Percentiles rank a stretch among this genome's conserved stretches.
Evolutionary conservation across 441 rosid genomes (phyloP).

Genomic region (Raphanus hybrid): DNA sequence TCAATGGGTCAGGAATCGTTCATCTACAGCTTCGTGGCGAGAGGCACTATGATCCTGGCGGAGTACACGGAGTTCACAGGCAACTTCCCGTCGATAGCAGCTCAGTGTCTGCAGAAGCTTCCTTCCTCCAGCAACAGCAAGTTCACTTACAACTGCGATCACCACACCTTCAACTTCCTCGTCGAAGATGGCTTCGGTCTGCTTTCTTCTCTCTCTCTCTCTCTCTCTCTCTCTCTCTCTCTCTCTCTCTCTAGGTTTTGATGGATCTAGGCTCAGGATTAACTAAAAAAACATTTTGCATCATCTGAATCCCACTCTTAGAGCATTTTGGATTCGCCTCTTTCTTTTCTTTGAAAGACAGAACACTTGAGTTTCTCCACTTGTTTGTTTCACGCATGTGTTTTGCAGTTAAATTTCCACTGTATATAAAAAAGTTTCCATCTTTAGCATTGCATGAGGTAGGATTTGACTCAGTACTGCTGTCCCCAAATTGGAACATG

Average conservation of each 20-base stretch:
- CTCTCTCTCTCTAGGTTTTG: neutral
- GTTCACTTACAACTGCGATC: constrained; percentile 92
- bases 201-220: no score
- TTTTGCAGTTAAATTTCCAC: constrained; percentile 29
- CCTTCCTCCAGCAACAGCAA: constrained; percentile 82
- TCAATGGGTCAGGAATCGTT: constrained; percentile 80
- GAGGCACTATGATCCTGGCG: constrained; percentile 84
- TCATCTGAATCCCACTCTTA: constrained; percentile 1
- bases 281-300: neutral
- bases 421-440: neutral
- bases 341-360: neutral
- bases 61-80: constrained; percentile 94
- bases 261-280: constrained; percentile 50
- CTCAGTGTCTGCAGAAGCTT: constrained; percentile 81
- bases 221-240: no score
- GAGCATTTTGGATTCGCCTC: neutral
- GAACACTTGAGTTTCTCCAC: neutral
- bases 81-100: constrained; percentile 83
- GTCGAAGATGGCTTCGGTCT: constrained; percentile 82
- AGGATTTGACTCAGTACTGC: neutral
- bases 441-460: neutral
- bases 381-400: neutral
- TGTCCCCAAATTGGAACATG: neutral
- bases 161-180: constrained; percentile 88
- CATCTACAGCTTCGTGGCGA: constrained; percentile 89